These are phyloP conservation scores for Dipodascus geniculatus DNA, from an alignment of 805 yeast genomes.

Conservation along the genomic window DNA sequence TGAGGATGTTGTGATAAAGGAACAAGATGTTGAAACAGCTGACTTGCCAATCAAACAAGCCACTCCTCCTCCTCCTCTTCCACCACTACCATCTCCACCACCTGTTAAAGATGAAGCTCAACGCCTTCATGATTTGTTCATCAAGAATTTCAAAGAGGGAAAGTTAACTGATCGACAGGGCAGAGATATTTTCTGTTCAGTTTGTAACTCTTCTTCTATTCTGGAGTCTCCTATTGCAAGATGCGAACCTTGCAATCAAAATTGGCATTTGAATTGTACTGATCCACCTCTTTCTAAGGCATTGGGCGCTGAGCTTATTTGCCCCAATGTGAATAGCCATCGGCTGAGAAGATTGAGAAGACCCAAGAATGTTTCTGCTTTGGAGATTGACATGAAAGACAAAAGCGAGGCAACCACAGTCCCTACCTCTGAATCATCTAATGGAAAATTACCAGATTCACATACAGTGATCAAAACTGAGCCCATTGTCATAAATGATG, in stretches of 20 bases:
- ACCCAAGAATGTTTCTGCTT: neutral
- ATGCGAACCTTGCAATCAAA: constrained; percentile 73
- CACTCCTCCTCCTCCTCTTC: neutral
- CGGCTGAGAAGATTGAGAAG: neutral
- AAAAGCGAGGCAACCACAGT: neutral
- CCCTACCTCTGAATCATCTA: too few relatives aligned
- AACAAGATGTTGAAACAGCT: neutral
- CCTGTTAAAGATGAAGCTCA: constrained; percentile 58
- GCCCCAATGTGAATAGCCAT: neutral
- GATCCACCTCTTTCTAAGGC: constrained; percentile 49
- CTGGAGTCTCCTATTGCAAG: constrained; percentile 44
- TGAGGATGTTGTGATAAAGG: neutral
- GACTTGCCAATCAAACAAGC: too few relatives aligned
- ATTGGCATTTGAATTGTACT: constrained; percentile 90
- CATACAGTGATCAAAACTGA: too few relatives aligned
- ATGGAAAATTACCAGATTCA: too few relatives aligned
- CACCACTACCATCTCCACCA: constrained; percentile 28
- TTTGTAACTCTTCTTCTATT: constrained; percentile 63
- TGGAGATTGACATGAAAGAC: neutral
- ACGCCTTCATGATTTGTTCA: constrained; percentile 30
- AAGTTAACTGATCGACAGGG: constrained; percentile 55
- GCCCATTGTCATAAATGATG: too few relatives aligned
- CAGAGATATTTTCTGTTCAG: constrained; percentile 58
- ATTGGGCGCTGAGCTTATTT: neutral
- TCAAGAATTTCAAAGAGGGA: neutral